Base-by-base conservation (phyloP, 2,329 filamentous ascomycete genomes). In the Trichoderma cornu-damae region DNA sequence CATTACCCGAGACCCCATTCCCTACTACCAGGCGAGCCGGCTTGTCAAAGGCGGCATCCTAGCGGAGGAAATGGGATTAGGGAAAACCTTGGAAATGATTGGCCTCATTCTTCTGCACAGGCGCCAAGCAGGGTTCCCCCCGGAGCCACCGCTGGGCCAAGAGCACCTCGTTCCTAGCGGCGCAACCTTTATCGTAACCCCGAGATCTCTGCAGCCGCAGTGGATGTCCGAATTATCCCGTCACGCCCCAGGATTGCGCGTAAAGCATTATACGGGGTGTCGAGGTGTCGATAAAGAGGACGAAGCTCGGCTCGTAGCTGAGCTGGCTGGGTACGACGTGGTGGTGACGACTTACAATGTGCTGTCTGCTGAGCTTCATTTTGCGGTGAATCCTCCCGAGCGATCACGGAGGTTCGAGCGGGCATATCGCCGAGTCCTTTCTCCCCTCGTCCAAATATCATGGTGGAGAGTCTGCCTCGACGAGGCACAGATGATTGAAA, bases 401-500 rank as follows among this genome's bases (percentile, higher is more conserved):
- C 86, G 93, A 34, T 71, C 75, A 2, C 80, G 84, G 61, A 79
- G 92, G 51, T 82, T 86, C 6, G 77, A 81, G 55, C 83, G 86
- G 63, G 84, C 81, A 57, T 87, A 89, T 56, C 77, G 84, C 59
- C 79, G 85, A 26, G 79, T 80, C 2, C 85, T 79, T 51, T 94
- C 90, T 4, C 92, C 92, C 0, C 76, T 97, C 6, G 84, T 92
- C 8, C 82, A 88, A 63, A 83, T 96, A 16, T 84, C 80, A 1
- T 97, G 90, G 91, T 96, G 91, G 90, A 81, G 93, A 40, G 83
- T 96, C 1, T 85, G 84, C 54, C 77, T 88, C 1, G 86, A 88
- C 59, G 91, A 86, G 75, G 86, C 93, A 0, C 94, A 99, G 67
- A 96, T 96, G 88, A 85, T 97, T 40, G 93, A 97, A 68, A 93